These are phyloP conservation scores for Ustilago crameri DNA, from an alignment of 1,284 basidiomycete genomes.

Conservation along the genomic window DNA sequence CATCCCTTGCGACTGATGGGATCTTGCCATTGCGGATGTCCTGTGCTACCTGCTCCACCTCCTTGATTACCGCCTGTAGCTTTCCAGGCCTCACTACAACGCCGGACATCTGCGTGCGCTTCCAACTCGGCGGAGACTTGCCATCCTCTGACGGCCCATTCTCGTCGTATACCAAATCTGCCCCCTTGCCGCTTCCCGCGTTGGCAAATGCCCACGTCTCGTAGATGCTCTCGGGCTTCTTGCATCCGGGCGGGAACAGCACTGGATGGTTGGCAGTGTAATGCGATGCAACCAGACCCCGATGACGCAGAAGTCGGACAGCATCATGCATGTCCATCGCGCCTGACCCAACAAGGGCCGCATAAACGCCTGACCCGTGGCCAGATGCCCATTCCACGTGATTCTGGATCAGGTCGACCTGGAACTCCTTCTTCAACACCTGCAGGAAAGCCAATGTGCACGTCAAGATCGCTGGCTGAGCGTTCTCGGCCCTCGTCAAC, in stretches of 20 bases:
- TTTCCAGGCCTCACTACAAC: constrained; percentile 62
- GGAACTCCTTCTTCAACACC: constrained; percentile 63
- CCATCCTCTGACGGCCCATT: constrained; percentile 6
- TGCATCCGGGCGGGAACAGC: constrained; percentile 62
- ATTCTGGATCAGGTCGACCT: constrained; percentile 57
- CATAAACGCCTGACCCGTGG: constrained; percentile 65
- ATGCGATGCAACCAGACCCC: constrained; percentile 56
- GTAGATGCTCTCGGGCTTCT: constrained; percentile 61
- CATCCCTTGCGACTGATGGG: constrained; percentile 55
- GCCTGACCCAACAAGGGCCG: constrained; percentile 58
- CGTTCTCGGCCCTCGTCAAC: constrained; percentile 64
- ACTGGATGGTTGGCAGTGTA: constrained; percentile 54
- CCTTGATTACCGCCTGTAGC: constrained; percentile 49
- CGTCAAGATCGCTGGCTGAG: constrained; percentile 62
- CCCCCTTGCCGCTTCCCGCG: constrained; percentile 59
- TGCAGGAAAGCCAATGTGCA: constrained; percentile 63
- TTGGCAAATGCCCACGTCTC: constrained; percentile 68
- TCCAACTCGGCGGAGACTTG: constrained; percentile 46
- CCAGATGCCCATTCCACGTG: constrained; percentile 60
- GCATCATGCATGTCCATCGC: constrained; percentile 58
- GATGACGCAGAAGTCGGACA: constrained; percentile 58
- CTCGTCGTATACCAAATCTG: constrained; percentile 48
- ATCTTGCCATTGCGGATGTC: constrained; percentile 58
- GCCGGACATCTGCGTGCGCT: constrained; percentile 63
- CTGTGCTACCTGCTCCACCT: constrained; percentile 46